Evolutionary conservation across 176 grass and related monocot genomes (phyloP), one percentile per base, ranked within the genome.

Genomic region (Cenchrus purpureus): DNA sequence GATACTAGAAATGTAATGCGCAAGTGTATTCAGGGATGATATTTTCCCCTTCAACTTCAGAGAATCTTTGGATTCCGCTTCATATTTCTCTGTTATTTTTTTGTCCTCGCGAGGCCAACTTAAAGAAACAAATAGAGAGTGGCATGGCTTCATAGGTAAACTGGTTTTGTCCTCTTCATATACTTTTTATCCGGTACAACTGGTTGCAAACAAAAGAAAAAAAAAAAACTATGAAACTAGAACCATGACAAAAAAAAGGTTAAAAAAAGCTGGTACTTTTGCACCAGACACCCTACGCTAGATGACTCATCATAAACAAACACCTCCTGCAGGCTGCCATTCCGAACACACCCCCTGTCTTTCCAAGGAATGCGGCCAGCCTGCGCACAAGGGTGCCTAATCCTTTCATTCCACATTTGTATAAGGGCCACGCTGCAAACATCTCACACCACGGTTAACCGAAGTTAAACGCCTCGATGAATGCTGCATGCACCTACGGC

Each of bases 401-500:
- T 3, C 6, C 62, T 65, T 32, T 1, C 28, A 65, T 64, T 7
- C 15, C 71, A 19, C 8, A 11, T 15, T 74, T 55, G 14, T 9
- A 55, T 11, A 29, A 37, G 50, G 72, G 50, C 50, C 72, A 55
- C 50, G 1, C 3, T 55, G 72, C 50, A 74, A 74, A 37, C 72
- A 74, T 34, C 50, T 55, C 28, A 55, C 71, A 32, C 29, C 48
- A 52, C 6, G 31, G 8, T 34, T 74, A 31, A 16, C 28, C 28
- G 54, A 25, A 10, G 45, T 9, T 8, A 16, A 74, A 0, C 50
- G 28, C 72, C 25, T 25, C 25, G 19, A 4, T 10, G 40, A 77
- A 77, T 61, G 20, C 54, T 5, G 19, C 76, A 79, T n/a, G 82
- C 76, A 50, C 66, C 14, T 60, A 31, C 80, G n/a, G 68, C 13